Conservation (phyloP, 2,329 filamentous ascomycete species). For the Ascochyta pisi region DNA sequence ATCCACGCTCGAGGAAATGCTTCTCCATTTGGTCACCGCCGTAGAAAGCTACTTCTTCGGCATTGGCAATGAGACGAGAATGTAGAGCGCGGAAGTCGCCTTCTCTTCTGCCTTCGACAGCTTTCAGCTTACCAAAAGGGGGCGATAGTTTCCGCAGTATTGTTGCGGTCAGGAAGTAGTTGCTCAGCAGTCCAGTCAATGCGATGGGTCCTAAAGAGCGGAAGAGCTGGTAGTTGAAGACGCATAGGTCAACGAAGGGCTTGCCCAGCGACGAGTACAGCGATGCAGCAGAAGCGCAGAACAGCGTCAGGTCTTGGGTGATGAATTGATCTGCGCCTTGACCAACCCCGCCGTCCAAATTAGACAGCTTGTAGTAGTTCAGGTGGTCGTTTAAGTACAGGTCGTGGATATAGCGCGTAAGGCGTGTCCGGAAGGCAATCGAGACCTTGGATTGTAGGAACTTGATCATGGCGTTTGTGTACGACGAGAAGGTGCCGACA, state of each 20-base stretch:
- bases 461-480: conserved; percentile 99
- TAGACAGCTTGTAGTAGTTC: conserved; percentile 95
- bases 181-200: conserved; percentile 82
- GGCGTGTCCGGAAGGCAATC: conserved; percentile 92
- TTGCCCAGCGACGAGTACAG: conserved; percentile 98
- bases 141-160: conserved; percentile 87
- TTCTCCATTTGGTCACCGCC: conserved; percentile 95
- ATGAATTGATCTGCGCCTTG: conserved; percentile 96
- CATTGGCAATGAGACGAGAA: conserved; percentile 91
- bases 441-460: conserved; percentile 97
- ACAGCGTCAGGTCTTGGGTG: conserved; percentile 93
- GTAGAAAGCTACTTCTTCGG: conserved; percentile 97
- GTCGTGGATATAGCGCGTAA: conserved; percentile 97
- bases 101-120: conserved; percentile 92
- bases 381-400: conserved; percentile 93
- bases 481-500: conserved; percentile 89
- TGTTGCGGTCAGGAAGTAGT: conserved; percentile 93
- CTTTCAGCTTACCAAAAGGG: conserved; percentile 95
- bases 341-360: conserved; percentile 90
- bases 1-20: conserved; percentile 87
- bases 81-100: conserved; percentile 94
- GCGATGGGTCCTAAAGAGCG: conserved; percentile 88
- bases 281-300: conserved; percentile 90
- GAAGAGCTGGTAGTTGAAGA: conserved; percentile 98
- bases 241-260: conserved; percentile 92